Percentiles rank a stretch among this genome's conserved stretches.
These are phyloP conservation scores for Amborella trichopoda DNA, from an alignment of 164 flowering plant species.

Conservation along the genomic window DNA sequence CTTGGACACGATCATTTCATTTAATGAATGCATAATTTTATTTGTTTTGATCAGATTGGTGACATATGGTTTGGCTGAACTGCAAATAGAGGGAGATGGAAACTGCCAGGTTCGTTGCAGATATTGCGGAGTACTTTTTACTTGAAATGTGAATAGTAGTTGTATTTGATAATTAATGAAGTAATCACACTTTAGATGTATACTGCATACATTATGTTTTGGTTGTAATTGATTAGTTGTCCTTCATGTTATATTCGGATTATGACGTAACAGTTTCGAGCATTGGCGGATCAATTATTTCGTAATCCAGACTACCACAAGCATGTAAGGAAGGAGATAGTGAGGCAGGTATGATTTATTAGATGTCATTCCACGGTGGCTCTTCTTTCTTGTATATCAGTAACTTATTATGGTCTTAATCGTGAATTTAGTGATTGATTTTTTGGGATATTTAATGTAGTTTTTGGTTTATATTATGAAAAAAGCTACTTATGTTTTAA, in stretches of 20 bases:
- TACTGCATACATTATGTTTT: no score
- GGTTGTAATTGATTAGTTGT: no score
- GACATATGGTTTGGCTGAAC: constrained; percentile 73
- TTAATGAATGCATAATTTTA: not conserved
- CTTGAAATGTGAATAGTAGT: no score
- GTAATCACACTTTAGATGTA: no score
- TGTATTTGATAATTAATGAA: no score
- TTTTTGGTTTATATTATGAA: not conserved
- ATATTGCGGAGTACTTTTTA: no score
- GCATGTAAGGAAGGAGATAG: constrained; percentile 60
- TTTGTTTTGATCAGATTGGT: constrained; percentile 33
- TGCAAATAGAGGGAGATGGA: constrained; percentile 91
- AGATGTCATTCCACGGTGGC: not conserved
- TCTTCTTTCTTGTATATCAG: constrained; percentile 1
- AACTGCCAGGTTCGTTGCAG: constrained; percentile 69
- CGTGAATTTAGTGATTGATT: not conserved
- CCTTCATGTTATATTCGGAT: no score
- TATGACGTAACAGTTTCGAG: constrained; percentile 78
- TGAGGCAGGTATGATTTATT: constrained; percentile 54
- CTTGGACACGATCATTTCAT: no score
- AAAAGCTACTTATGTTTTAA: not conserved
- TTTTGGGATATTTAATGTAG: not conserved
- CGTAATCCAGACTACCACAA: constrained; percentile 78
- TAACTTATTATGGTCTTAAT: not conserved
- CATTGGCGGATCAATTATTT: constrained; percentile 87